These are phyloP conservation scores for Colletotrichum nymphaeae DNA, from an alignment of 2,329 filamentous ascomycete genomes.

Conservation along the genomic window DNA sequence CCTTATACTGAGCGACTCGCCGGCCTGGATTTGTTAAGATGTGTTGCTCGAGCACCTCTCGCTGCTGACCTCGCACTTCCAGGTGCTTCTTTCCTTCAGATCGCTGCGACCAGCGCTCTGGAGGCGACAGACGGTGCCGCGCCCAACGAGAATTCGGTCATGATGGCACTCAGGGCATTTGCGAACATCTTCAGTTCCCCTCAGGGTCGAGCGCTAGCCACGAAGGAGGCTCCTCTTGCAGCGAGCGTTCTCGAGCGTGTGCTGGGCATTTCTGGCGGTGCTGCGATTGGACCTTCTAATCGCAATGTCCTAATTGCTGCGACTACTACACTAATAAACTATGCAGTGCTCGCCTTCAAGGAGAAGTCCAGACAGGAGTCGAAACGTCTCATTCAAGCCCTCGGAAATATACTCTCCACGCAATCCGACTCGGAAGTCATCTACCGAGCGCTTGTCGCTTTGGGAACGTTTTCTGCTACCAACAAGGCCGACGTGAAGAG, in stretches of 20 bases:
- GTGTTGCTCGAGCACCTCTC: constrained; percentile 76
- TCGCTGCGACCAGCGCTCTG: constrained; percentile 53
- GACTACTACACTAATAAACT: constrained; percentile 87
- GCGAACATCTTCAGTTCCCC: constrained; percentile 85
- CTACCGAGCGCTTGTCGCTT: constrained; percentile 83
- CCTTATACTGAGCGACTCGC: constrained; percentile 83
- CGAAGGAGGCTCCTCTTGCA: constrained; percentile 68
- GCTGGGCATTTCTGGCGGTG: constrained; percentile 60
- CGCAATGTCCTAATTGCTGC: constrained; percentile 86
- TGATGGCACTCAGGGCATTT: constrained; percentile 86
- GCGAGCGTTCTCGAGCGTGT: constrained; percentile 73
- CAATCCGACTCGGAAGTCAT: constrained; percentile 85
- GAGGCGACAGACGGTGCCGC: constrained; percentile 61
- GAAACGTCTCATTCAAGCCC: constrained; percentile 66
- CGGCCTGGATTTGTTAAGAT: constrained; percentile 87
- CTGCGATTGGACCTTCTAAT: constrained; percentile 68
- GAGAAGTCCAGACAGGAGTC: constrained; percentile 51
- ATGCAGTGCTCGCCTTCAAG: constrained; percentile 75
- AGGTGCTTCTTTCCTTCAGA: constrained; percentile 69
- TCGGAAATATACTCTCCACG: constrained; percentile 71
- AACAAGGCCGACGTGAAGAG: constrained; percentile 55
- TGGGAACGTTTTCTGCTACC: constrained; percentile 82
- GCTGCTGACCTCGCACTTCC: constrained; percentile 71
- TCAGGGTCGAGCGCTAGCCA: constrained; percentile 75
- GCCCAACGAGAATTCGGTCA: constrained; percentile 81